Conservation (phyloP, 768 basidiomycete species). For the Roridomyces roridus region DNA sequence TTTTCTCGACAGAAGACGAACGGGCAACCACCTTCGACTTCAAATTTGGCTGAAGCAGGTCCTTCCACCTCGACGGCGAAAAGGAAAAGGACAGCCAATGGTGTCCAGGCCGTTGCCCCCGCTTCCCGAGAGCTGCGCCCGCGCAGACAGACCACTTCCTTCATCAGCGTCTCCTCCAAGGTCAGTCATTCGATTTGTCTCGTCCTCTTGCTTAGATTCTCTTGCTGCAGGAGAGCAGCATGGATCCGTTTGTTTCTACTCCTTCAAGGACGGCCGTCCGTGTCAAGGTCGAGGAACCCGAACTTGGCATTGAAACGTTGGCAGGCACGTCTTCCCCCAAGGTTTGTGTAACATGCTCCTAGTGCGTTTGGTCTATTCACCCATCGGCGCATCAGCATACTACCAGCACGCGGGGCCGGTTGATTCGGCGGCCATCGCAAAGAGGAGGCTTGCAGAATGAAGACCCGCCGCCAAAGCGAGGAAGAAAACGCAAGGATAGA, state of each 20-base stretch:
- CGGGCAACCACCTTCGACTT: conserved; percentile 24
- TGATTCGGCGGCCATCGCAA: conserved; percentile 30
- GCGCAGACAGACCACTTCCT: conserved; percentile 46
- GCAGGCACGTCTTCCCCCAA: conserved; percentile 10
- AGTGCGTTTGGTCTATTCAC: too few relatives aligned
- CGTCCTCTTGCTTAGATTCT: conserved; percentile 2
- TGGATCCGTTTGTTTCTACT: conserved; percentile 14
- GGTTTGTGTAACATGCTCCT: conserved; percentile 12
- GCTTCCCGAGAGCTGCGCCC: conserved; percentile 54
- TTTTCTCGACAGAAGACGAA: conserved; percentile 24
- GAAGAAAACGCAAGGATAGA: conserved; percentile 41
- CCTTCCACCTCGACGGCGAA: conserved; percentile 44
- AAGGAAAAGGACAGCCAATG: conserved; percentile 42
- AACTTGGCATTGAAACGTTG: conserved; percentile 10
- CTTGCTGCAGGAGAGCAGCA: conserved; percentile 11
- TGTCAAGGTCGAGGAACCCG: conserved; percentile 21
- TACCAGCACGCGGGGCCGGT: conserved; percentile 15
- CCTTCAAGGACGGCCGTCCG: conserved; percentile 16
- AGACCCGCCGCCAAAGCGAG: conserved; percentile 25
- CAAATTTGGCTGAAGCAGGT: conserved; percentile 28
- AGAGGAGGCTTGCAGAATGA: conserved; percentile 36
- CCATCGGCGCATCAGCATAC: conserved; percentile 21
- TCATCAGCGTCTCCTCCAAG: conserved; percentile 46
- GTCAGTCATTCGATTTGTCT: conserved; percentile 29
- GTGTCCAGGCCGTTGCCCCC: conserved; percentile 28